Percentiles rank a stretch among this genome's conserved stretches.
phyloP scores from a whole-genome alignment of 106 monocot genomes.

The Iris macrosiphon region DNA sequence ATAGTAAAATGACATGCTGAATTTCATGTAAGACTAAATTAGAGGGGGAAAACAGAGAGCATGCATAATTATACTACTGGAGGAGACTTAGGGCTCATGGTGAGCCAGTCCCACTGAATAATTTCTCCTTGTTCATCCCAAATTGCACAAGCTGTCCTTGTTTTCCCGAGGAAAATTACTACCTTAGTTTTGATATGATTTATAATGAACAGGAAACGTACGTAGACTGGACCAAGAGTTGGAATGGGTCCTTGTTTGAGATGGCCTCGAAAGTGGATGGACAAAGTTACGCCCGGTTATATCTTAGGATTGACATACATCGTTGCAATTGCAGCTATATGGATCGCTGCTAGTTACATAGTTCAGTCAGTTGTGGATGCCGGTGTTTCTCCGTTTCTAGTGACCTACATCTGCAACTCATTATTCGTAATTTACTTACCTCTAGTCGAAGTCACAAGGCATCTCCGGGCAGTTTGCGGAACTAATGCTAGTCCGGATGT shows the following conservation, averaged over 20 bases:
- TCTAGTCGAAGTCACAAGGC: slow-evolving; percentile 48
- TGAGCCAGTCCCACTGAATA: too few species aligned
- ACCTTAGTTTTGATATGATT: not conserved
- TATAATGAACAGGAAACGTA: not conserved
- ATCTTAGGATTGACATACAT: slow-evolving; percentile 73
- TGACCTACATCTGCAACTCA: slow-evolving; percentile 94
- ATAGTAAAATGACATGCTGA: too few species aligned
- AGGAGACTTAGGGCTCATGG: too few species aligned
- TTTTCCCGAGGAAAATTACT: too few species aligned
- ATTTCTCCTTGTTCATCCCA: too few species aligned
- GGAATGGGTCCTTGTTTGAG: slow-evolving; percentile 5
- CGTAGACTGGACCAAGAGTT: not conserved
- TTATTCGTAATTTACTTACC: slow-evolving; percentile 84
- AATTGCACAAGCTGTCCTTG: too few species aligned
- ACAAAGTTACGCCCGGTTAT: slow-evolving; percentile 50
- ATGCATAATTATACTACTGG: too few species aligned
- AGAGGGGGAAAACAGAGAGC: too few species aligned
- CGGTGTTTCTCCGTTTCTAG: slow-evolving; percentile 85
- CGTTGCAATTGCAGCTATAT: slow-evolving; percentile 73
- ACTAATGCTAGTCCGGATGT: not conserved
- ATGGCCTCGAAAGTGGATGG: slow-evolving; percentile 10
- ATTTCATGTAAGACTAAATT: too few species aligned
- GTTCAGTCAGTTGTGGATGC: slow-evolving; percentile 91
- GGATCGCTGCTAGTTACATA: slow-evolving; percentile 95
- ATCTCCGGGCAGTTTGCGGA: slow-evolving; percentile 9